Base-by-base conservation (phyloP, 2,329 filamentous ascomycete genomes). In the Colletotrichum brevisporum region DNA sequence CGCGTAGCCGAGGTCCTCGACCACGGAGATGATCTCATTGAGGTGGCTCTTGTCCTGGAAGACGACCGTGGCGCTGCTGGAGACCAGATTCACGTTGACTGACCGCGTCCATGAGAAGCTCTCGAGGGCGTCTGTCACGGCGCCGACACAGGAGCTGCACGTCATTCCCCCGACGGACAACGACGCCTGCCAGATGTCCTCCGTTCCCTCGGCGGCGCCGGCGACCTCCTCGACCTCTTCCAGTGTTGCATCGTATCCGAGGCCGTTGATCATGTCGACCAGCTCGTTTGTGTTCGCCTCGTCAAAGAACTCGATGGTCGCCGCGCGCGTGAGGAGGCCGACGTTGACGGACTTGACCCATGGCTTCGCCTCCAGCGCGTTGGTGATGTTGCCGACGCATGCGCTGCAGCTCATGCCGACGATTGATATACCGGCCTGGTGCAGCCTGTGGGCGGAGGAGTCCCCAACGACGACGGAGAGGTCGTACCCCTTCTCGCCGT, bases 301-400 rank as follows among this genome's bases (percentile, higher is more conserved):
- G 51, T 66, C 63, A 2, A 52, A 26, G 63, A 63, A 70, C 31
- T 56, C 63, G 27, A 71, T 53, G 21, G 52, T 57, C 2, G 59
- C 69, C 26, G 58, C 62, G 31, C 55, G 53, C 15, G 66, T 60
- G 58, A 65, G 71, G 63, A 70, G 64, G 13, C 77, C 72, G 67
- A 89, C 86, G 39, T 83, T 75, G 16, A 89, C 76, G 85, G 69
- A 82, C 85, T 74, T 2, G 83, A 82, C 26, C 89, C 74, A 5
- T 88, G 79, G 69, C 85, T 87, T 39, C 15, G 45, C 51, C 26
- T 66, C 55, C 5, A 85, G 71, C 9, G 77, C 76, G 41, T 81
- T 80, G 56, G 50, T 71, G 36, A 71, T 66, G 15, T 48, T 53
- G 41, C 55, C 61, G 5, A 69, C 65, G 43, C 69, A 71, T 21